Conservation (phyloP, 2,329 filamentous ascomycete species). For the Biscogniauxia marginata region DNA sequence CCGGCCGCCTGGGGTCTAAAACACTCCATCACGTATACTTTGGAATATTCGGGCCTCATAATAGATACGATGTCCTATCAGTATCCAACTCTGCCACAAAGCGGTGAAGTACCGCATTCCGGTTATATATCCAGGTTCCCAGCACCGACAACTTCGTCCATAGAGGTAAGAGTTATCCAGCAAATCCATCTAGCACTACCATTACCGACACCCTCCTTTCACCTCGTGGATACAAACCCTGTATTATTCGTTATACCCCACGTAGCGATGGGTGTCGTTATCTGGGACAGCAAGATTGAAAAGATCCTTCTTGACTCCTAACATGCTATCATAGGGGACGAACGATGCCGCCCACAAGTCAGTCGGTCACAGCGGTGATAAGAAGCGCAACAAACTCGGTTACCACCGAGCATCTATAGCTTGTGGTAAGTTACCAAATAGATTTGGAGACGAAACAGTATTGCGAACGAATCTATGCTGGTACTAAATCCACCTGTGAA, state of each 20-base stretch:
- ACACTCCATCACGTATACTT: conserved; percentile 28
- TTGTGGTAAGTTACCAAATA: conserved; percentile 69
- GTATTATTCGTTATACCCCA: conserved; percentile 31
- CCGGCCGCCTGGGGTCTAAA: conserved; percentile 32
- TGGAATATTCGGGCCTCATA: conserved; percentile 33
- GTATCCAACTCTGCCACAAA: conserved; percentile 44
- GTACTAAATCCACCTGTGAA: conserved; percentile 39
- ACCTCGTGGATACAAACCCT: conserved; percentile 28
- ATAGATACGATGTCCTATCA: conserved; percentile 50
- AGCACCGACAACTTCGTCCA: conserved; percentile 25
- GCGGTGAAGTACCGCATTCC: conserved; percentile 39
- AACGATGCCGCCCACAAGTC: conserved; percentile 35
- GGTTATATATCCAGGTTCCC: conserved; percentile 36
- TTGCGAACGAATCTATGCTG: not conserved
- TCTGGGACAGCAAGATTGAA: conserved; percentile 43
- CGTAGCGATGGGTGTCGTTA: conserved; percentile 38
- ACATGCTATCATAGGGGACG: conserved; percentile 43
- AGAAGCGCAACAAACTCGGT: conserved; percentile 82
- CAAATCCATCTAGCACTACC: conserved; percentile 24
- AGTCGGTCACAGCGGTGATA: conserved; percentile 44
- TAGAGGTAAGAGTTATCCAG: conserved; percentile 32
- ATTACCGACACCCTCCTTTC: conserved; percentile 29
- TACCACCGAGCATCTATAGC: conserved; percentile 95
- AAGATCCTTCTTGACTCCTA: conserved; percentile 51
- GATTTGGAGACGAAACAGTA: not conserved